phyloP scores from a whole-genome alignment of 441 rosid species.

The Gossypium laxum region DNA sequence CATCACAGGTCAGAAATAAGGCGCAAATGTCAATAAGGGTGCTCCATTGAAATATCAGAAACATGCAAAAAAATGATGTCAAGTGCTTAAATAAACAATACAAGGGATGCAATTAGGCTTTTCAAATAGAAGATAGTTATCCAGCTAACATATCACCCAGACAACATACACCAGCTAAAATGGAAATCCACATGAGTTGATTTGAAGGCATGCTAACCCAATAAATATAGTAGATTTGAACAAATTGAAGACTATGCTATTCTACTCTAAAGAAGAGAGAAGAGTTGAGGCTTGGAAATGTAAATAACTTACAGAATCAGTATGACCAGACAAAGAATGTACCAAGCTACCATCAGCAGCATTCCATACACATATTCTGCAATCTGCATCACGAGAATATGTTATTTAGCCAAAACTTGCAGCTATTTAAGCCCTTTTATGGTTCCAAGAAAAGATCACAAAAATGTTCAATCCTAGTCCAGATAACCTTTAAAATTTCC shows the following conservation, averaged over 20 bases:
- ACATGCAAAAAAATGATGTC: background rate
- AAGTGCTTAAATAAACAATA: background rate
- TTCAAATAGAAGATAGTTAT: background rate
- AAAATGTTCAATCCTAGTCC: background rate
- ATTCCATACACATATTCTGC: slow-evolving; percentile 99
- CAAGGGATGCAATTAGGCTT: background rate
- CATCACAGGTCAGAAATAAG: background rate
- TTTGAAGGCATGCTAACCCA: background rate
- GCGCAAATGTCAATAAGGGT: background rate
- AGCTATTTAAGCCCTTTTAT: background rate
- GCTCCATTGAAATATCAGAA: background rate
- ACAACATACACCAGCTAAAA: background rate
- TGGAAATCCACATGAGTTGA: background rate
- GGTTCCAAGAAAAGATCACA: background rate
- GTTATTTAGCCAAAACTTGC: slow-evolving; percentile 14
- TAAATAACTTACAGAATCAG: slow-evolving; percentile 66
- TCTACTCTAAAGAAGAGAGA: background rate
- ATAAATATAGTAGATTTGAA: background rate
- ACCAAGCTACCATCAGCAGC: slow-evolving; percentile 94
- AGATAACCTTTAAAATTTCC: background rate
- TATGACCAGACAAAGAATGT: slow-evolving; percentile 94
- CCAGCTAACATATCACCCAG: background rate
- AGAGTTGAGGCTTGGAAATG: background rate
- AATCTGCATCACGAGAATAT: slow-evolving; percentile 46
- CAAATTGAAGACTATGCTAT: background rate